Evolutionary conservation across 345 rosid genomes (phyloP), one percentile per base, ranked within the genome.

Genomic region (Eucalyptus curtisii): DNA sequence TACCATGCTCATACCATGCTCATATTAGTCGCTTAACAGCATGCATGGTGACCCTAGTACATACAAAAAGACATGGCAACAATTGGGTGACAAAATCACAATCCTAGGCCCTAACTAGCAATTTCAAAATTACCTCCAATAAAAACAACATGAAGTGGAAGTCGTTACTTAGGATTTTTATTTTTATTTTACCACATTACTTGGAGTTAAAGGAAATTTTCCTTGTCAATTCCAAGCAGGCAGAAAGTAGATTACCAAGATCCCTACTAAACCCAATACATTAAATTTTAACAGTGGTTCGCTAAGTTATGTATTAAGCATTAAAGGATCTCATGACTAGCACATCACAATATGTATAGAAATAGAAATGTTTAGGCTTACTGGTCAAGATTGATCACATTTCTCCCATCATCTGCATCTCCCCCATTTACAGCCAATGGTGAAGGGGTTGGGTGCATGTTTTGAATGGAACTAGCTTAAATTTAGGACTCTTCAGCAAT

Each of bases 311-410:
- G 42, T 68, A 66, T 33, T 31, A 33, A 33, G 13, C 80, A 68
- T 68, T 16, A 24, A 68, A 11, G 7, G 80, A 68, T 68, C 44
- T 31, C 8, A 68, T 68, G 42, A 33, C 80, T 16, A 31, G 22
- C 80, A 16, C 24, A 68, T 68, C 80, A 31, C 42, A 17, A 24
- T 68, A 68, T 17, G 42, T 16, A 37, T 16, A 31, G 24, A 68
- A 68, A 17, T 31, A 31, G 80, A 68, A 68, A 16, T n/a, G 52
- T 55, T 25, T 85, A 86, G 31, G 92, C 98, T 94, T 91, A 96
- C 98, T 94, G 93, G 88, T 93, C 95, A 20, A 95, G 92, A 87
- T 94, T 94, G 93, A 95, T 92, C 64, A 94, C 88, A 89, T 92
- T 91, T 24, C 92, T 92, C 37, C 79, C 87, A 76, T 92, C 93